Percentiles rank a stretch among this genome's conserved stretches.
phyloP scores from a whole-genome alignment of 495 filamentous ascomycete species.

The Daldinia decipiens region DNA sequence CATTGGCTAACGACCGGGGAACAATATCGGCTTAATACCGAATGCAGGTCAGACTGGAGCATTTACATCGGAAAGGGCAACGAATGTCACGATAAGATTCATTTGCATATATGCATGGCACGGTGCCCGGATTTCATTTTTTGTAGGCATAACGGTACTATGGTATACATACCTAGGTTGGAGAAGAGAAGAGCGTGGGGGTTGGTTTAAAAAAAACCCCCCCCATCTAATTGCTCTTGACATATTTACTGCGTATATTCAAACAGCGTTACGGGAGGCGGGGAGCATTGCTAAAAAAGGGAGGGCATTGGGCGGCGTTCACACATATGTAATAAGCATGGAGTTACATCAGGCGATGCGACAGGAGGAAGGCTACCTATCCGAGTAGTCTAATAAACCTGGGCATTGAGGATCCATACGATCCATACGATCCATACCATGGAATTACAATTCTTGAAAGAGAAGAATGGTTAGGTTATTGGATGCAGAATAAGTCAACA shows the following conservation, averaged over 20 bases:
- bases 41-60: slow-evolving; percentile 6
- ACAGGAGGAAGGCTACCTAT: slow-evolving; percentile 13
- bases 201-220: slow-evolving; percentile 1
- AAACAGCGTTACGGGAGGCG: slow-evolving; percentile 4
- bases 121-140: slow-evolving; percentile 19
- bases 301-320: slow-evolving; percentile 39
- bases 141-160: slow-evolving; percentile 1
- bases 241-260: neutral
- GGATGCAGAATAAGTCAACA: slow-evolving; percentile 27
- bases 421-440: slow-evolving; percentile 3
- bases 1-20: neutral
- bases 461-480: slow-evolving; percentile 25
- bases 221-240: neutral
- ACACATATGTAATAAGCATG: slow-evolving; percentile 34
- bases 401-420: slow-evolving; percentile 7
- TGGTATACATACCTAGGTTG: neutral
- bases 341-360: slow-evolving; percentile 40
- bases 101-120: slow-evolving; percentile 36
- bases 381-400: slow-evolving; percentile 3
- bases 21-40: neutral
- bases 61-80: slow-evolving; percentile 15
- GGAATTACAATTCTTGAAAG: slow-evolving; percentile 11
- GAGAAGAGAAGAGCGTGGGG: slow-evolving; percentile 6
- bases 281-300: slow-evolving; percentile 28
- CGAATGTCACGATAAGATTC: slow-evolving; percentile 27